Percentiles rank a stretch among this genome's conserved stretches.
Evolutionary conservation across 345 rosid species (phyloP).

Genomic region (Citrus sinensis): DVS_A1.0 CM039169.1:30738501-30739000

Average conservation of each 20-base stretch:
- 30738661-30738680: no score
- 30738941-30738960: conserved; percentile 1
- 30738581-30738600: no score
- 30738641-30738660: not conserved
- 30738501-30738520: not conserved
- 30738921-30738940: not conserved
- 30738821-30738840: not conserved
- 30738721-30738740: no score
- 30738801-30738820: not conserved
- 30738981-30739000: not conserved
- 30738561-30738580: not conserved
- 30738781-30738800: no score
- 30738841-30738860: not conserved
- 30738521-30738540: no score
- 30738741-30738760: no score
- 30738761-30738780: no score
- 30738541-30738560: not conserved
- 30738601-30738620: not conserved
- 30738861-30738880: not conserved
- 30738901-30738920: not conserved
- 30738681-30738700: no score
- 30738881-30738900: not conserved
- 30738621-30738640: not conserved
- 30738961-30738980: not conserved
- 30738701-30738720: no score